A percentile compares a stretch with the other conserved stretches of the same genome.
Evolutionary conservation across 129 eudicot species (phyloP).

Genomic region (Tagetes erecta): DNA sequence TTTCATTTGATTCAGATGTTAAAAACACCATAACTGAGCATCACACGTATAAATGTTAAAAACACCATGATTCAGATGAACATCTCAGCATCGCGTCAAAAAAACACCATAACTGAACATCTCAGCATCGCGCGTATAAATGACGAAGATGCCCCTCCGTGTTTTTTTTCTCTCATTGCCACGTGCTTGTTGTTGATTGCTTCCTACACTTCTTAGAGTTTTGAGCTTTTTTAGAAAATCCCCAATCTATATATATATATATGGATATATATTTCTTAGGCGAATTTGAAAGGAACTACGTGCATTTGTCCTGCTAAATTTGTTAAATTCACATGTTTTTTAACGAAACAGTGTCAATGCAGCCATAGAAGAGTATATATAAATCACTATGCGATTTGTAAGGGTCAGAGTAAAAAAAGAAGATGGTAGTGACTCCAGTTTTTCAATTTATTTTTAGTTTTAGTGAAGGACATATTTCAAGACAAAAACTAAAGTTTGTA

Average conservation of each 20-base stretch:
- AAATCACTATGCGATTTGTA: background rate
- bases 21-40: no score
- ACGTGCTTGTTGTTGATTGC: background rate
- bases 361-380: background rate
- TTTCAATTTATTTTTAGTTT: background rate
- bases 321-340: background rate
- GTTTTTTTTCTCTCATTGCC: background rate
- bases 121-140: no score
- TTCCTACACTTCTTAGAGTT: no score
- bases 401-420: background rate
- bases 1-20: no score
- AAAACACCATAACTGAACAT: no score
- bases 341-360: conserved; percentile 16
- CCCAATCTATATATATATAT: no score
- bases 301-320: background rate
- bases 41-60: no score
- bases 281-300: background rate
- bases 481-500: conserved; percentile 18
- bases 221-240: no score
- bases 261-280: no score
- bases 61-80: no score
- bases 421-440: background rate
- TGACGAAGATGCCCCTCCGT: no score
- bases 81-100: no score
- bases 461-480: background rate